A percentile compares a stretch with the other conserved stretches of the same genome.
phyloP scores from a whole-genome alignment of 1,139 yeast genomes.

The Meyerozyma guilliermondii region DNA sequence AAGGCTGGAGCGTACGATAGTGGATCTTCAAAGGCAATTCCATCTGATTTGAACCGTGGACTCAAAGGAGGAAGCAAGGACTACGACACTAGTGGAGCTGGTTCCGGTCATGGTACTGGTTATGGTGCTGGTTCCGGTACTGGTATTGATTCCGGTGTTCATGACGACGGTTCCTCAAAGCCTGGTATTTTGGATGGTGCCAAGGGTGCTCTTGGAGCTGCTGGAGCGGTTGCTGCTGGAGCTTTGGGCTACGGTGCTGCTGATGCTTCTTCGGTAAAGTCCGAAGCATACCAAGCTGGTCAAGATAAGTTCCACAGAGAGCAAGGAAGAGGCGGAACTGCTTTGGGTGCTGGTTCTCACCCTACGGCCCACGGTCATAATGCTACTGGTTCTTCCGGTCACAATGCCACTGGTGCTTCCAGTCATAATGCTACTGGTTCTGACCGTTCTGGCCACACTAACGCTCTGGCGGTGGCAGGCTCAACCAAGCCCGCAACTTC shows the following conservation, averaged over 20 bases:
- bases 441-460: background rate
- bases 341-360: background rate
- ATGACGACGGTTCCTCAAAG: slow-evolving; percentile 6
- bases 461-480: background rate
- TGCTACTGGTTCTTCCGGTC: too few relatives aligned
- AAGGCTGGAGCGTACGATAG: slow-evolving; percentile 10
- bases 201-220: slow-evolving; percentile 14
- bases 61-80: background rate
- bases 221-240: slow-evolving; percentile 13
- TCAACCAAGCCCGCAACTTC: background rate
- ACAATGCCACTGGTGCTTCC: too few relatives aligned
- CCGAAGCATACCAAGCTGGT: slow-evolving; percentile 15
- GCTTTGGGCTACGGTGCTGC: slow-evolving; percentile 9
- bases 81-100: background rate
- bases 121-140: too few relatives aligned
- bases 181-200: slow-evolving; percentile 14
- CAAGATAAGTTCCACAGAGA: slow-evolving; percentile 7
- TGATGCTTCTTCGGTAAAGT: background rate
- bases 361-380: slow-evolving; percentile 1
- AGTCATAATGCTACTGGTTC: too few relatives aligned
- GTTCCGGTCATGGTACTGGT: too few relatives aligned
- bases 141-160: background rate
- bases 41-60: background rate
- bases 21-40: background rate
- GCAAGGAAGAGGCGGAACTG: slow-evolving; percentile 1